phyloP scores from a whole-genome alignment of 768 basidiomycete species.

The Agaricus sinodeliciosus region DNA sequence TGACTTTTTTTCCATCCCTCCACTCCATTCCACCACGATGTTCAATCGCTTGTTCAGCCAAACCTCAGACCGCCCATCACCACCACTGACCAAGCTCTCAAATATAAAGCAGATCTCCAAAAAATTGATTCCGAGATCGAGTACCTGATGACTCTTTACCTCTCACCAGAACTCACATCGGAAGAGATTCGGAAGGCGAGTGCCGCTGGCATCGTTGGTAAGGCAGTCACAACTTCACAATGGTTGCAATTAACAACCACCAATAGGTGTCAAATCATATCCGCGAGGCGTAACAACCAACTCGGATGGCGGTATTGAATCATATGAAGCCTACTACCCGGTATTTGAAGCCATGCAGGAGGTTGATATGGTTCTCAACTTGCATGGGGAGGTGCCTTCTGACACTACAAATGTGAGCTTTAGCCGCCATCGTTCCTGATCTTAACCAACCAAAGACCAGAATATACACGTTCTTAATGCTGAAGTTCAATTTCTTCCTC shows the following conservation, averaged over 20 bases:
- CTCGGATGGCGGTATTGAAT: constrained; percentile 93
- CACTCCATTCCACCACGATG: background rate
- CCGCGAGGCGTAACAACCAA: constrained; percentile 97
- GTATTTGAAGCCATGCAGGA: constrained; percentile 94
- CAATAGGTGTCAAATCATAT: constrained; percentile 84
- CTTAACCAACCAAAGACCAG: constrained; percentile 26
- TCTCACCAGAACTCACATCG: constrained; percentile 87
- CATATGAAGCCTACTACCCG: constrained; percentile 89
- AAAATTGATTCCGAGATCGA: constrained; percentile 69
- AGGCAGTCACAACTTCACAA: constrained; percentile 8
- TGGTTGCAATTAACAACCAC: no score
- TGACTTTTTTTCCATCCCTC: constrained; percentile 23
- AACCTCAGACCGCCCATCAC: constrained; percentile 89
- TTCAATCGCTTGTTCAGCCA: constrained; percentile 47
- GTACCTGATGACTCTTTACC: constrained; percentile 94
- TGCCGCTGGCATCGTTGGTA: constrained; percentile 69
- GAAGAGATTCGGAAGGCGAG: constrained; percentile 88
- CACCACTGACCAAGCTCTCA: constrained; percentile 69
- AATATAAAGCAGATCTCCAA: constrained; percentile 73
- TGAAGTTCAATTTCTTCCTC: constrained; percentile 82
- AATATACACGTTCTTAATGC: constrained; percentile 93
- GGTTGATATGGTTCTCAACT: constrained; percentile 88
- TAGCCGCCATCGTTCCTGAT: constrained; percentile 32
- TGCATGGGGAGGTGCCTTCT: constrained; percentile 97
- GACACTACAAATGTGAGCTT: constrained; percentile 32